Evolutionary conservation across 192 early-diverging fungal genomes (phyloP).

Genomic region (Coemansia umbellata): DNA sequence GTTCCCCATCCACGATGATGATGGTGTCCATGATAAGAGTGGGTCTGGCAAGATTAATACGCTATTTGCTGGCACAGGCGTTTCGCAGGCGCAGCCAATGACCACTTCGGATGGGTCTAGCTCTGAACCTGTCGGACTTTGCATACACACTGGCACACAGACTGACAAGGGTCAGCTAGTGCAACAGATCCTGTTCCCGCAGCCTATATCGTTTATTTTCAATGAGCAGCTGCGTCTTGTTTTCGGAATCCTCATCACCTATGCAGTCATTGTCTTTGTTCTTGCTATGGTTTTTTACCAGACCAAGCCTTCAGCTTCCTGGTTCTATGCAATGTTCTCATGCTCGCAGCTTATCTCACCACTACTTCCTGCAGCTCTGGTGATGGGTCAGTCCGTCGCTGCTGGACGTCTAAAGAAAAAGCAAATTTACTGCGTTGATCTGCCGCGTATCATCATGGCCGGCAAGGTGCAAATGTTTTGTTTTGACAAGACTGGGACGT

Average conservation of each 20-base stretch:
- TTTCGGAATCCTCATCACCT: slow-evolving; percentile 50
- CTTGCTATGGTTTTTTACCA: slow-evolving; percentile 42
- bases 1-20: slow-evolving; percentile 59
- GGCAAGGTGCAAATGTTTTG: slow-evolving; percentile 61
- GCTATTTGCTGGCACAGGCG: slow-evolving; percentile 61
- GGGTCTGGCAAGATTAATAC: slow-evolving; percentile 56
- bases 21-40: slow-evolving; percentile 27
- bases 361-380: slow-evolving; percentile 56
- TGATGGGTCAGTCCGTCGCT: slow-evolving; percentile 56
- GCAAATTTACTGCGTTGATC: slow-evolving; percentile 56
- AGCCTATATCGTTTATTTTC: slow-evolving; percentile 57
- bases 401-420: slow-evolving; percentile 51
- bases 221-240: slow-evolving; percentile 61
- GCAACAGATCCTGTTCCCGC: slow-evolving; percentile 58
- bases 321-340: slow-evolving; percentile 61
- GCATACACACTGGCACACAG: slow-evolving; percentile 44
- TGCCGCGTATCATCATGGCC: slow-evolving; percentile 55
- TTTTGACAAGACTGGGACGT: slow-evolving; percentile 63
- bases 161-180: slow-evolving; percentile 57
- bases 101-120: slow-evolving; percentile 19
- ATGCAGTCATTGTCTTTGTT: slow-evolving; percentile 46
- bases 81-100: slow-evolving; percentile 48
- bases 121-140: slow-evolving; percentile 34
- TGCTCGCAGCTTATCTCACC: slow-evolving; percentile 58
- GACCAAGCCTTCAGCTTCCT: slow-evolving; percentile 51